These are phyloP conservation scores for Candida tammaniensis DNA, from an alignment of 805 yeast genomes.

Conservation along the genomic window DNA sequence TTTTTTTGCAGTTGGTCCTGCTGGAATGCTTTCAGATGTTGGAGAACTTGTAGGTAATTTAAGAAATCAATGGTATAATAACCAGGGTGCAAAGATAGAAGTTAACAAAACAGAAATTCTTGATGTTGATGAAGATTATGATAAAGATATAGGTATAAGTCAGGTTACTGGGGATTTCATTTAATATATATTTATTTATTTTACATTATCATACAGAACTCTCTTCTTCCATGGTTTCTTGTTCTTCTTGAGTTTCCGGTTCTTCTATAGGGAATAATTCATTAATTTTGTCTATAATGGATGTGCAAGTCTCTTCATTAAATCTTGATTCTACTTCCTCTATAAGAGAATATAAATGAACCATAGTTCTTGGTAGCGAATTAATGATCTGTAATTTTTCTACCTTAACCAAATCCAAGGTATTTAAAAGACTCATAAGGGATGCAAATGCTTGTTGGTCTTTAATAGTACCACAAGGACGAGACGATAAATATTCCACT, in stretches of 20 bases:
- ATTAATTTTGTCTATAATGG: constrained; percentile 54
- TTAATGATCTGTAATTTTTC: constrained; percentile 85
- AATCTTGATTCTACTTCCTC: constrained; percentile 93
- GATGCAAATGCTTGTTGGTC: constrained; percentile 22
- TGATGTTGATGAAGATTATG: constrained; percentile 4
- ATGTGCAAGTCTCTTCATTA: constrained; percentile 59
- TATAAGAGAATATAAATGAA: constrained; percentile 71
- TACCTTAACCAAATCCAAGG: constrained; percentile 66
- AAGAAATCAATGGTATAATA: constrained; percentile 30
- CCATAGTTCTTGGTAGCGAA: constrained; percentile 75
- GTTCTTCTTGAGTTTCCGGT: constrained; percentile 19
- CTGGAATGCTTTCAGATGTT: constrained; percentile 65
- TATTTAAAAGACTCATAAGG: constrained; percentile 46
- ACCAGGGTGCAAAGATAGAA: constrained; percentile 1
- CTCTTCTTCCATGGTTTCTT: neutral
- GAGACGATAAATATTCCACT: constrained; percentile 35
- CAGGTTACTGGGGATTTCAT: constrained; percentile 14
- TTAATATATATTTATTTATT: constrained; percentile 1
- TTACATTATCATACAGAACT: neutral
- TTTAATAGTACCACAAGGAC: constrained; percentile 21
- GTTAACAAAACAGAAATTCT: neutral
- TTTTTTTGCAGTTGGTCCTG: constrained; percentile 58
- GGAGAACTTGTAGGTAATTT: constrained; percentile 55
- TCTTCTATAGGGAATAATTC: constrained; percentile 49
- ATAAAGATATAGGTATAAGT: constrained; percentile 5